Evolutionary conservation across 768 basidiomycete genomes (phyloP), one percentile per base, ranked within the genome.

Genomic region (Sarcomyxa edulis): DNA sequence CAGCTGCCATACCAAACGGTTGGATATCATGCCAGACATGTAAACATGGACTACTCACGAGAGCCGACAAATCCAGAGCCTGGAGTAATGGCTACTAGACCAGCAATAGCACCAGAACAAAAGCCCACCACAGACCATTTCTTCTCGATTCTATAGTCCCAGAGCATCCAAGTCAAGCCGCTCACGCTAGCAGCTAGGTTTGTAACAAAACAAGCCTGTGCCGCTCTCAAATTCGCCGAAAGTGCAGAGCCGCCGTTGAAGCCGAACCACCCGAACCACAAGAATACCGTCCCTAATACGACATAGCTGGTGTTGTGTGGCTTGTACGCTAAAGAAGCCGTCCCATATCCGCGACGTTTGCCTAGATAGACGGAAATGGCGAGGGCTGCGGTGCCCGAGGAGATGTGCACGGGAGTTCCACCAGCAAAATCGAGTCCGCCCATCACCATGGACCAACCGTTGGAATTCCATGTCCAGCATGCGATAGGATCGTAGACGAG

Each of bases 221-320:
- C 76, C 6, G 92, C 94, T 48, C 90, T 78, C 44, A 94, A 65
- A 61, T 92, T 95, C 26, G 93, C 92, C 18, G 81, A 74, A 46
- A 97, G 75, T 7, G 93, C 93, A 11, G 81, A 84, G 16, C 95
- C 95, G 6, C 94, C 94, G 59, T 93, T 93, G 73, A 93, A 93
- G 2, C 89, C 90, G 44, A 95, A 90, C 94, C 94, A 97, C 4
- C 87, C 87, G 42, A 91, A 89, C 91, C 92, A 96, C 36, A 97
- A 86, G 55, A 95, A 74, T 2, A 84, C 77, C 0, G 95, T 98
- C 7, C 95, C 95, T n/a, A 96, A 68, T 30, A 96, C 71, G 44
- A 97, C 90, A 53, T 93, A 93, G 18, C 84, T 83, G 12, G 90
- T 88, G 58, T 95, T 96, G 56, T 94, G 88, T 1, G 95, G 93